These are phyloP conservation scores for Plantago elongata DNA, from an alignment of 257 asterid species.

Conservation along the genomic window DNA sequence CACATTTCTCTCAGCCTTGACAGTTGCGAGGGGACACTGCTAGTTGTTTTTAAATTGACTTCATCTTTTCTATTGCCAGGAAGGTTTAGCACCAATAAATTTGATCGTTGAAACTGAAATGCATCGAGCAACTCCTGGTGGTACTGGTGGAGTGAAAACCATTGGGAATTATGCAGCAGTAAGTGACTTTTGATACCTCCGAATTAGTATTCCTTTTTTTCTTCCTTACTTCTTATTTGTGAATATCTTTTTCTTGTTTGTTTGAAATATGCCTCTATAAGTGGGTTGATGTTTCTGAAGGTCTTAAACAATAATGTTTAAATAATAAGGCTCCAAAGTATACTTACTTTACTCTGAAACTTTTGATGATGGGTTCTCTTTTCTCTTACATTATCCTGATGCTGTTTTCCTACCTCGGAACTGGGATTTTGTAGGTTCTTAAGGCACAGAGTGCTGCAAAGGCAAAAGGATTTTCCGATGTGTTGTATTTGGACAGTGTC, in stretches of 20 bases:
- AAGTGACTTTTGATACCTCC: constrained; percentile 24
- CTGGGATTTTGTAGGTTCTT: constrained; percentile 49
- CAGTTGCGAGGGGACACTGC: no score
- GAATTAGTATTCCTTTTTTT: not conserved
- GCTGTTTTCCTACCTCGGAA: constrained; percentile 2
- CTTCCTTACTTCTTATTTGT: not conserved
- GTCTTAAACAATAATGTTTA: no score
- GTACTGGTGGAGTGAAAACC: constrained; percentile 96
- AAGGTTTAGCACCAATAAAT: constrained; percentile 94
- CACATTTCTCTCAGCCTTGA: no score
- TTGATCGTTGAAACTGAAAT: constrained; percentile 84
- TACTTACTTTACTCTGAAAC: not conserved
- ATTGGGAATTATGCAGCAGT: constrained; percentile 97
- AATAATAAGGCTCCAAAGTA: constrained; percentile 2
- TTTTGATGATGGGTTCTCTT: not conserved
- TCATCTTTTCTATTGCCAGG: constrained; percentile 41
- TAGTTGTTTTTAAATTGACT: no score
- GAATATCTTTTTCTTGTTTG: constrained; percentile 11
- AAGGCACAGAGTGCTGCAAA: constrained; percentile 92
- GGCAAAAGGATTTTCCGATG: constrained; percentile 92
- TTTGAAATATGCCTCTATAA: no score
- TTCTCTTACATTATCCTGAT: not conserved
- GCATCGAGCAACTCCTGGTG: constrained; percentile 99
- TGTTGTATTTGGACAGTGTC: constrained; percentile 73
- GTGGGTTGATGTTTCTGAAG: no score